phyloP scores from a whole-genome alignment of 1,139 yeast species.

The Kodamaea fungicola region DNA sequence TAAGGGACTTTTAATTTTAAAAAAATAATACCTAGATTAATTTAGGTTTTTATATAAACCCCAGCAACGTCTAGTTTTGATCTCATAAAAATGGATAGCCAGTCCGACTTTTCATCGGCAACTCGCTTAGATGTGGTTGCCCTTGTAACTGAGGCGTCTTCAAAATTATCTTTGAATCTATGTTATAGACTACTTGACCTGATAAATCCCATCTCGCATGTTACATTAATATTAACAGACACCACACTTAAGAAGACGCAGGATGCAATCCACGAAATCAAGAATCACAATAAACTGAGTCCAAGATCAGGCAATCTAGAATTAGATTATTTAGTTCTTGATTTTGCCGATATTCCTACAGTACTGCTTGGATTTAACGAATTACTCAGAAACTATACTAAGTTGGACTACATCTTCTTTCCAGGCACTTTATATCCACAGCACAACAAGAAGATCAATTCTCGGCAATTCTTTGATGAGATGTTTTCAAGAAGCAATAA shows the following conservation, averaged over 20 bases:
- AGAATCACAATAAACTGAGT: constrained; percentile 42
- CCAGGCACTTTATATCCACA: constrained; percentile 90
- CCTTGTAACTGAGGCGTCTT: constrained; percentile 45
- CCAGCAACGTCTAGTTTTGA: too few relatives aligned
- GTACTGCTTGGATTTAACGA: constrained; percentile 72
- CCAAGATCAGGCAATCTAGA: constrained; percentile 56
- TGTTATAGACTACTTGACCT: constrained; percentile 73
- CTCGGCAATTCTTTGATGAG: constrained; percentile 71
- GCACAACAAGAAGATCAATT: constrained; percentile 64
- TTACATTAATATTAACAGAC: constrained; percentile 84
- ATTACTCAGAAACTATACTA: constrained; percentile 55
- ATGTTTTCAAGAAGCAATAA: constrained; percentile 25
- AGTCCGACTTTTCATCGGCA: constrained; percentile 11
- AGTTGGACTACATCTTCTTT: constrained; percentile 73
- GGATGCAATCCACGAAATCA: constrained; percentile 65
- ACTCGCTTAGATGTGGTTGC: constrained; percentile 28
- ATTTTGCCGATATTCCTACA: constrained; percentile 85
- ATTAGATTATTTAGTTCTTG: constrained; percentile 82
- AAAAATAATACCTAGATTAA: not conserved
- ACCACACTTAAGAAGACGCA: constrained; percentile 81
- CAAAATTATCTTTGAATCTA: constrained; percentile 80
- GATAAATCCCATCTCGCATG: constrained; percentile 47
- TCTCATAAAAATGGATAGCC: constrained; percentile 3
- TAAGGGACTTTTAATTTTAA: not conserved
- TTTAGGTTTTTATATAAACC: too few relatives aligned